A percentile compares a stretch with the other conserved stretches of the same genome.
These are phyloP conservation scores for Salinomyces thailandicus DNA, from an alignment of 2,329 filamentous ascomycete species.

Conservation along the genomic window DNA sequence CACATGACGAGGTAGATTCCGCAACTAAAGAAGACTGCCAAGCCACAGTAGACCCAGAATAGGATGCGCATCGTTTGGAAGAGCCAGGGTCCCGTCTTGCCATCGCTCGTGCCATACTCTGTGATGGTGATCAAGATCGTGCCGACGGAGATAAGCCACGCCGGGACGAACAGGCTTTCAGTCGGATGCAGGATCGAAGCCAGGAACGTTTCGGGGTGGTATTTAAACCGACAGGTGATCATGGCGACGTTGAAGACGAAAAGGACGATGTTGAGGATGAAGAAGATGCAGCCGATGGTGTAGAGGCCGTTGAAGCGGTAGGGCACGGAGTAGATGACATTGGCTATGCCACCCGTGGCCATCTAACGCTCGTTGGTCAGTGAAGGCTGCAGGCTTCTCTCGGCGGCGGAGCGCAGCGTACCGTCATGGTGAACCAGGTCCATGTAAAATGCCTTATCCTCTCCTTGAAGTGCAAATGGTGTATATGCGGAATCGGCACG, in stretches of 20 bases:
- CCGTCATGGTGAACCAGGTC: constrained; percentile 56
- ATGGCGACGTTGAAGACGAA: constrained; percentile 62
- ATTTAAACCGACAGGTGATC: constrained; percentile 57
- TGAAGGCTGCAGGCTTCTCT: too few relatives aligned
- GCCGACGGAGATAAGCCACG: constrained; percentile 57
- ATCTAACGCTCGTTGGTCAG: constrained; percentile 30
- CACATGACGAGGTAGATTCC: constrained; percentile 48
- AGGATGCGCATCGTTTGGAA: constrained; percentile 50
- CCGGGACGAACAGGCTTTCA: constrained; percentile 67
- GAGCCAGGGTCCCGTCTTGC: constrained; percentile 46
- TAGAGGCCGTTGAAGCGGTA: constrained; percentile 37
- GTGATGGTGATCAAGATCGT: constrained; percentile 55
- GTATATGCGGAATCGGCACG: constrained; percentile 7
- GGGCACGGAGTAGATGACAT: constrained; percentile 41
- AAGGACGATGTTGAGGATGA: constrained; percentile 42
- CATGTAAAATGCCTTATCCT: constrained; percentile 57
- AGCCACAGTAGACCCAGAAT: constrained; percentile 63
- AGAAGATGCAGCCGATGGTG: constrained; percentile 38
- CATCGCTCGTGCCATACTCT: constrained; percentile 51
- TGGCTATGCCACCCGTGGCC: constrained; percentile 43
- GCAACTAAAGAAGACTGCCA: constrained; percentile 58
- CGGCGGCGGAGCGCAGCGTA: background rate
- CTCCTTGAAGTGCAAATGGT: constrained; percentile 38
- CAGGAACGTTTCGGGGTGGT: constrained; percentile 59
- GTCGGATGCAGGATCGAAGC: constrained; percentile 65